These are phyloP conservation scores for Saccharomyces jurei DNA, from an alignment of 805 yeast genomes.

Conservation along the genomic window DNA sequence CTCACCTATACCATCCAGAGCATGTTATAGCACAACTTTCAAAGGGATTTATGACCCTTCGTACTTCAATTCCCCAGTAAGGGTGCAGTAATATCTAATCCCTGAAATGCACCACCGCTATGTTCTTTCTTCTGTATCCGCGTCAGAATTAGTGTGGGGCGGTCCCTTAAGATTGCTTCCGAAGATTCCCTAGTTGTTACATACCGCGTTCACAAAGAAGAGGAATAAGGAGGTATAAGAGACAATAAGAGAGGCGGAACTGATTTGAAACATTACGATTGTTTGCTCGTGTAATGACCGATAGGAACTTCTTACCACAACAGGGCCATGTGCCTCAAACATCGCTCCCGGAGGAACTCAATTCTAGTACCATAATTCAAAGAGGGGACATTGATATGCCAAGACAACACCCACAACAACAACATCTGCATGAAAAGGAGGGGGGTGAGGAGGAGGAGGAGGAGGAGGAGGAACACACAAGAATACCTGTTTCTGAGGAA, in stretches of 20 bases:
- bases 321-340: background rate
- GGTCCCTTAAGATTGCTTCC: background rate
- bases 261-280: background rate
- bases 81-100: background rate
- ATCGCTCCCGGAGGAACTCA: background rate
- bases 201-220: background rate
- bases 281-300: background rate
- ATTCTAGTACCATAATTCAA: background rate
- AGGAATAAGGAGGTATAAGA: background rate
- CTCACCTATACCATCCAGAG: background rate
- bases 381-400: background rate
- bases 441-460: background rate
- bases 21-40: background rate
- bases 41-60: background rate
- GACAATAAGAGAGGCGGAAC: background rate
- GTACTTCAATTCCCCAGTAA: no score
- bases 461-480: background rate
- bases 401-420: constrained; percentile 2
- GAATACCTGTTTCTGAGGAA: background rate
- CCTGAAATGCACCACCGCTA: background rate
- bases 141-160: background rate
- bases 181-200: background rate
- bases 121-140: background rate
- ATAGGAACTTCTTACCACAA: background rate
- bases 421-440: constrained; percentile 7